A percentile compares a stretch with the other conserved stretches of the same genome.
Evolutionary conservation across 208 protist species (phyloP).

Genomic region (Leishmania braziliensis): DNA sequence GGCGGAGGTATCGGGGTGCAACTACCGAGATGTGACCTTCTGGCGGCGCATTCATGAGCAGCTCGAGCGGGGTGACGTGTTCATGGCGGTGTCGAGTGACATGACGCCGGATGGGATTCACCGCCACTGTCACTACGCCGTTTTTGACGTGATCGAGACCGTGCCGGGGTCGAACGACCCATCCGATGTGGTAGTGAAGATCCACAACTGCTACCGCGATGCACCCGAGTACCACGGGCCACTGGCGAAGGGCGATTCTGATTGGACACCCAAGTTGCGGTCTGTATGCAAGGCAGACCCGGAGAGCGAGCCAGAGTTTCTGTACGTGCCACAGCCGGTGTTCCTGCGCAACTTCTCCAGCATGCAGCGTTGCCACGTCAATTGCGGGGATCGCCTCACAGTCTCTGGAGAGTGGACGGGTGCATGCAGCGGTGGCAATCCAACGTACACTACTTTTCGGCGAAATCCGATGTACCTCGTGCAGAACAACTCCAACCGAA

Average conservation of each 20-base stretch:
- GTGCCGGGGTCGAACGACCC: conserved; percentile 36
- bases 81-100: conserved; percentile 56
- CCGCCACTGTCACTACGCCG: conserved; percentile 67
- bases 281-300: conserved; percentile 51
- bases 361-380: conserved; percentile 75
- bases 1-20: conserved; percentile 59
- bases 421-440: conserved; percentile 60
- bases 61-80: conserved; percentile 60
- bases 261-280: conserved; percentile 57
- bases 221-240: conserved; percentile 53
- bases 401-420: conserved; percentile 47
- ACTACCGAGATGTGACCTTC: conserved; percentile 51
- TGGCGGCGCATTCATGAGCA: conserved; percentile 62
- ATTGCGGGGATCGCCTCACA: conserved; percentile 76
- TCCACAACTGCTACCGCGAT: conserved; percentile 66
- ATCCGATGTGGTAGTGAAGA: conserved; percentile 57
- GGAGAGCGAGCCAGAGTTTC: conserved; percentile 39
- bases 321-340: conserved; percentile 67
- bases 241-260: conserved; percentile 34
- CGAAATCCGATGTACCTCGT: conserved; percentile 84
- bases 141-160: conserved; percentile 72
- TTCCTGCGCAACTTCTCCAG: conserved; percentile 79
- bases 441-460: conserved; percentile 74
- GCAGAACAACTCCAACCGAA: conserved; percentile 74
- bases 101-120: conserved; percentile 58